Evolutionary conservation across 352 stramenopile species (phyloP).

Genomic region (Phytopythium mirpurense): DNA sequence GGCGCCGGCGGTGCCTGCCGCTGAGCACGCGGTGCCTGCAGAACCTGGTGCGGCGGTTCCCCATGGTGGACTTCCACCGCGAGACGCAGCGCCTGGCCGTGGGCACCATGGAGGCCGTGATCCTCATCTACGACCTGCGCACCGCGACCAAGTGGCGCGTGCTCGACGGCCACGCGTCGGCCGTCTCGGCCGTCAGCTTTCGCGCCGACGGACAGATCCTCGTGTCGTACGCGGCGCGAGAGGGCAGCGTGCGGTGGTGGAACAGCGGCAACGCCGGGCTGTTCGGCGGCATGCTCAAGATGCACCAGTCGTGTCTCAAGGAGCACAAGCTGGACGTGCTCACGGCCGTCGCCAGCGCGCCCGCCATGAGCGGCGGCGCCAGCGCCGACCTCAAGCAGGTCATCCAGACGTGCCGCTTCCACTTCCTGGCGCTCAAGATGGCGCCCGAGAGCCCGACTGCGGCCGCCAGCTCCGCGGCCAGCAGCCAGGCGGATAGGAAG

Average conservation of each 20-base stretch:
- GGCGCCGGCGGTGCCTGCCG: slow-evolving; percentile 67
- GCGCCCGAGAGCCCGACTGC: slow-evolving; percentile 17
- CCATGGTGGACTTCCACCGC: slow-evolving; percentile 88
- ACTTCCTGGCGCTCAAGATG: slow-evolving; percentile 58
- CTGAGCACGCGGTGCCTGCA: slow-evolving; percentile 79
- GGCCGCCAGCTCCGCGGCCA: background rate
- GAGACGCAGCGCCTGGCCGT: slow-evolving; percentile 81
- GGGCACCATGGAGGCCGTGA: slow-evolving; percentile 84
- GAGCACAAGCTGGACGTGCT: slow-evolving; percentile 70
- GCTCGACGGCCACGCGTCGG: slow-evolving; percentile 69
- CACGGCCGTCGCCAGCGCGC: slow-evolving; percentile 31
- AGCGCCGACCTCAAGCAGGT: slow-evolving; percentile 74
- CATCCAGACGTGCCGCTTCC: slow-evolving; percentile 81
- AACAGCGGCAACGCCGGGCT: slow-evolving; percentile 75
- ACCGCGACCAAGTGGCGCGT: slow-evolving; percentile 88
- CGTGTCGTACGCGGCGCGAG: slow-evolving; percentile 75
- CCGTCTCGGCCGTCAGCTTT: slow-evolving; percentile 69
- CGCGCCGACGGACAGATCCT: slow-evolving; percentile 70
- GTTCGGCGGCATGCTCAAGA: slow-evolving; percentile 83
- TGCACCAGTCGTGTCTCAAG: slow-evolving; percentile 84
- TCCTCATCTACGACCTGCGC: slow-evolving; percentile 85
- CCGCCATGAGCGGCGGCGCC: slow-evolving; percentile 45
- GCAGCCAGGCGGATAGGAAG: slow-evolving; percentile 7
- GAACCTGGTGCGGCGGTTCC: slow-evolving; percentile 75
- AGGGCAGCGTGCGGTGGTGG: slow-evolving; percentile 81